Conservation (phyloP, 441 rosid species). For the Breynia disticha region DNA sequence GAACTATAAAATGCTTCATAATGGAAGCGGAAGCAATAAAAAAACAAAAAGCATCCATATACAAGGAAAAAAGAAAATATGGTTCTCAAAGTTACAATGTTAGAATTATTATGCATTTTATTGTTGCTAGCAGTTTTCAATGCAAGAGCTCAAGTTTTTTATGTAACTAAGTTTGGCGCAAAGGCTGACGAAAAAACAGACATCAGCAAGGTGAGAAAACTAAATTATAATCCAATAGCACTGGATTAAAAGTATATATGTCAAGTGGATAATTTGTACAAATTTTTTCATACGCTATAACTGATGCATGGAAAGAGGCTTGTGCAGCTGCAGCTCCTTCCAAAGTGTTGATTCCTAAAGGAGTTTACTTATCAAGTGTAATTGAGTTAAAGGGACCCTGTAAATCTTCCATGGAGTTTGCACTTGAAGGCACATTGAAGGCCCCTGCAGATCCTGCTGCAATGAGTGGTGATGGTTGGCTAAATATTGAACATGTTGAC, state of each 20-base stretch:
- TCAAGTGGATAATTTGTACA: too few relatives aligned
- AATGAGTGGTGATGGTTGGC: slow-evolving; percentile 28
- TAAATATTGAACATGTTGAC: slow-evolving; percentile 17
- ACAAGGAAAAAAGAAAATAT: not conserved
- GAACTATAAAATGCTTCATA: not conserved
- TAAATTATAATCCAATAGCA: too few relatives aligned
- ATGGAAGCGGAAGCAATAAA: not conserved
- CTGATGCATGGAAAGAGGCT: slow-evolving; percentile 37
- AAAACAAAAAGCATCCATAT: not conserved
- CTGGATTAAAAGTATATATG: too few relatives aligned
- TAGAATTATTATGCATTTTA: not conserved
- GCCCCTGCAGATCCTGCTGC: slow-evolving; percentile 29
- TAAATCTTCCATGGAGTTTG: slow-evolving; percentile 18
- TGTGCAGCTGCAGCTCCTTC: slow-evolving; percentile 23
- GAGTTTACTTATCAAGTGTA: slow-evolving; percentile 20
- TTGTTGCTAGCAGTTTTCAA: not conserved
- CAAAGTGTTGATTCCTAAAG: slow-evolving; percentile 26
- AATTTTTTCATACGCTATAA: slow-evolving; percentile 21
- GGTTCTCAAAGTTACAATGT: not conserved
- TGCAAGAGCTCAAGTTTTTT: not conserved
- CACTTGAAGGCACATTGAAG: slow-evolving; percentile 22
- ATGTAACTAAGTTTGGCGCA: not conserved
- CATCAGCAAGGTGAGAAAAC: not conserved
- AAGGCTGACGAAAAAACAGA: not conserved
- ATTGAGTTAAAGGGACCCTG: slow-evolving; percentile 29